Evolutionary conservation across 352 stramenopile species (phyloP), one percentile per base, ranked within the genome.

Genomic region (Plasmopara muralis): DNA sequence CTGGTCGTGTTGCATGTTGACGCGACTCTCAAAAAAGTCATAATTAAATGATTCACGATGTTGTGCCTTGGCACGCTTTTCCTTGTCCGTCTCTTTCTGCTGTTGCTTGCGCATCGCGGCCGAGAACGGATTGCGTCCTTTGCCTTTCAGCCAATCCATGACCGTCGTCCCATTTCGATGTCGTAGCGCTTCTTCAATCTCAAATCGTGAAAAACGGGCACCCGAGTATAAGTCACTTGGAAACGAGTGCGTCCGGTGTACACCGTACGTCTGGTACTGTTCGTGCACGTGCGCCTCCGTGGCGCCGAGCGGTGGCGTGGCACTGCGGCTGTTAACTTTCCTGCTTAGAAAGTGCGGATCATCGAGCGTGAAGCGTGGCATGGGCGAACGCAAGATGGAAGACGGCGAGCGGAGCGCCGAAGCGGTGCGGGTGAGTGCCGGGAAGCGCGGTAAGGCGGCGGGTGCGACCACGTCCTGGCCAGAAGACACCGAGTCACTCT

Each of bases 21-120:
- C 83, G 46, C 83, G 66, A 54, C 67, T 84, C 59, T 94, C 83
- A 46, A 91, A 94, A 59, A 89, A 90, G 59, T 94, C 83, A 44
- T 94, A 94, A 69, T 86, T 85, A 57, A 74, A 94, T 9, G 73
- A 88, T 57, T 94, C 83, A 18, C 89, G 76, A 43, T 94, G 83
- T 62, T 94, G 83, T 28, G 83, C 83, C 62, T 93, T 93, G 51
- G 75, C 51, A 10, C 77, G 68, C 54, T 93, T 93, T 31, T 88
- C 72, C 28, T 80, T 51, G 65, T 90, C 80, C 34, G 68, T 72
- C 16, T 74, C 64, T 35, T 74, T 66, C 20, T 69, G 44, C 34
- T 66, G 35, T 20, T 74, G 64, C 18, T 70, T 66, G 20, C 67
- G 49, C 5, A 53, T 61, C 9, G 59, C 49, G 5, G 57, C 47